These are phyloP conservation scores for Tephrocybe sp. DNA, from an alignment of 768 basidiomycete genomes.

Conservation along the genomic window DNA sequence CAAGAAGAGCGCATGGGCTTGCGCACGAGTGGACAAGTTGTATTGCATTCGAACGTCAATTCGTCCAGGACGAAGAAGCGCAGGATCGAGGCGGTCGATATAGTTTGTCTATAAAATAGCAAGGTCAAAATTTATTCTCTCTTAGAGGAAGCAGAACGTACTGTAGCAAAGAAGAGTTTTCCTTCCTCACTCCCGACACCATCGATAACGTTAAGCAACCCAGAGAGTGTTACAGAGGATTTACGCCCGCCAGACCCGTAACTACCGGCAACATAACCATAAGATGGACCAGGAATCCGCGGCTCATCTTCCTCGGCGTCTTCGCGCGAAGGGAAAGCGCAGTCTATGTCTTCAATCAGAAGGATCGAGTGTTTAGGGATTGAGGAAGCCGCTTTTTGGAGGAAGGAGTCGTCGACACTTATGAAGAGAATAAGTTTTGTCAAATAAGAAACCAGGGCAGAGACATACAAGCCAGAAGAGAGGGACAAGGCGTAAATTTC, in stretches of 20 bases:
- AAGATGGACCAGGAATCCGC: not conserved
- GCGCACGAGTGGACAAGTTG: constrained; percentile 41
- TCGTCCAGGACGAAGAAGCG: constrained; percentile 53
- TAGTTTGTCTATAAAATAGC: constrained; percentile 43
- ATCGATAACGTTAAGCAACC: constrained; percentile 56
- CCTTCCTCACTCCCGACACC: constrained; percentile 62
- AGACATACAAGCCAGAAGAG: constrained; percentile 41
- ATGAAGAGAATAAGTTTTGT: constrained; percentile 2
- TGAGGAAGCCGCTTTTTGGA: constrained; percentile 41
- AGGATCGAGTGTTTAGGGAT: constrained; percentile 53
- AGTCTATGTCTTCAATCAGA: constrained; percentile 61
- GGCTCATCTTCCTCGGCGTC: constrained; percentile 29
- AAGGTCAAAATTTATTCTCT: not conserved
- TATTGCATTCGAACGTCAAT: constrained; percentile 56
- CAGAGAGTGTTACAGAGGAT: constrained; percentile 48
- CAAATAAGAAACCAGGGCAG: not conserved
- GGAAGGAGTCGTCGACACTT: constrained; percentile 48
- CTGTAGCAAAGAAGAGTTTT: constrained; percentile 59
- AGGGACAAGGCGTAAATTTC: constrained; percentile 74
- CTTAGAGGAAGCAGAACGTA: constrained; percentile 19
- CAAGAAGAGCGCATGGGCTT: constrained; percentile 45
- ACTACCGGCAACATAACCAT: constrained; percentile 10
- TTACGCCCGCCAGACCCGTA: constrained; percentile 8
- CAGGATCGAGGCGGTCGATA: constrained; percentile 52
- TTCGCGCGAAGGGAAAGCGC: constrained; percentile 50